phyloP scores from a whole-genome alignment of 2,329 filamentous ascomycete genomes.

The Bipolaris victoriae region DNA sequence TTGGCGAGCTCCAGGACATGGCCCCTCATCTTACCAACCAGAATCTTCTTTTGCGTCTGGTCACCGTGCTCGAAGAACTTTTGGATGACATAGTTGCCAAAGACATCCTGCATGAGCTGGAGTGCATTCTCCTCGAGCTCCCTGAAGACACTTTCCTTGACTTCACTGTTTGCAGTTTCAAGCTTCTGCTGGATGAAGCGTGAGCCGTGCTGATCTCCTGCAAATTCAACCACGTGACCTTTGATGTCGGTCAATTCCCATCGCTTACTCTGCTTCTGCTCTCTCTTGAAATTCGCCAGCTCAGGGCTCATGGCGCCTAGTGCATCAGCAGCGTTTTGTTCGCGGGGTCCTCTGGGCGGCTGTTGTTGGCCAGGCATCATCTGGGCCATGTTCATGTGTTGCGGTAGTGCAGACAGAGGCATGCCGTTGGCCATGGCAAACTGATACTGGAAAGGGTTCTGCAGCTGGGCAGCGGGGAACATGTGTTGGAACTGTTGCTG shows the following conservation, averaged over 20 bases:
- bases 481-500: constrained; percentile 43
- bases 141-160: constrained; percentile 87
- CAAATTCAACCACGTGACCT: constrained; percentile 88
- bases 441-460: constrained; percentile 43
- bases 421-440: constrained; percentile 48
- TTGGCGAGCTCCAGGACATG: constrained; percentile 79
- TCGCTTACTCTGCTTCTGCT: constrained; percentile 72
- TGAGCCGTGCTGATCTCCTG: constrained; percentile 93
- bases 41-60: constrained; percentile 85
- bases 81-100: constrained; percentile 98
- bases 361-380: constrained; percentile 48
- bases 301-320: constrained; percentile 71
- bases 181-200: constrained; percentile 95
- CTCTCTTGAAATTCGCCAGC: constrained; percentile 80
- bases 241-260: constrained; percentile 91
- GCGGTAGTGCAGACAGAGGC: constrained; percentile 42
- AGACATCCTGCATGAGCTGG: constrained; percentile 93
- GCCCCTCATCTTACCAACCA: constrained; percentile 86
- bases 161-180: constrained; percentile 90
- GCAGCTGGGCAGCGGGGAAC: constrained; percentile 46
- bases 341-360: constrained; percentile 55
- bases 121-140: constrained; percentile 85
- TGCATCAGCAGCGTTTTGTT: constrained; percentile 58
- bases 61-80: constrained; percentile 97
- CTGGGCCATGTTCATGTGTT: constrained; percentile 45